Evolutionary conservation across 495 filamentous ascomycete genomes (phyloP).

Genomic region (Venustampulla echinocandica): DNA sequence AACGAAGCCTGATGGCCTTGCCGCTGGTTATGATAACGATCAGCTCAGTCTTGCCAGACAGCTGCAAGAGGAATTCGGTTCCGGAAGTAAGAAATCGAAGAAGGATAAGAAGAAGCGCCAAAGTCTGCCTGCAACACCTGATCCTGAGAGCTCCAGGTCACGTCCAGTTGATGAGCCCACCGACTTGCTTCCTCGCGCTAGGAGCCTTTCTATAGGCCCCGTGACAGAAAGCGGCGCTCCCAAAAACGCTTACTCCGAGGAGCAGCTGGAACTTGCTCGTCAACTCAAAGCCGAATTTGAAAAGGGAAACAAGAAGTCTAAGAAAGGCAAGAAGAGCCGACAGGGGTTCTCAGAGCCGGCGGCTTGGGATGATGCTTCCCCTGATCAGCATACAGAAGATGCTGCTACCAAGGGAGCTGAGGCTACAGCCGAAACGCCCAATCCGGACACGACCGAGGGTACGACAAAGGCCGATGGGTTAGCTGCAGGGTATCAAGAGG

Average conservation of each 20-base stretch:
- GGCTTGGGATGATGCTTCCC: slow-evolving; percentile 16
- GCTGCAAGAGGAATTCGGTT: slow-evolving; percentile 23
- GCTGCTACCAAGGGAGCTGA: neutral
- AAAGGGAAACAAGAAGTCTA: slow-evolving; percentile 23
- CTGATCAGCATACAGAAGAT: slow-evolving; percentile 2
- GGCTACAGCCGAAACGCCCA: neutral
- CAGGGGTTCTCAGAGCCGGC: slow-evolving; percentile 16
- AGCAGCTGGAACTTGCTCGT: slow-evolving; percentile 22
- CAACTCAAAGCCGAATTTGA: slow-evolving; percentile 26
- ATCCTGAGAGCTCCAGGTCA: slow-evolving; percentile 26
- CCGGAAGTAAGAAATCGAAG: slow-evolving; percentile 27
- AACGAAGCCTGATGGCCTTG: slow-evolving; percentile 3
- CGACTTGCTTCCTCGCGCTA: slow-evolving; percentile 12
- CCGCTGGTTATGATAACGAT: slow-evolving; percentile 4
- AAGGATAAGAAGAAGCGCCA: slow-evolving; percentile 31
- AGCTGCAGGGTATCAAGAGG: slow-evolving; percentile 11
- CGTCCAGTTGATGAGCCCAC: slow-evolving; percentile 18
- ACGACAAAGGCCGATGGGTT: slow-evolving; percentile 16
- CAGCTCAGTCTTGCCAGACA: neutral
- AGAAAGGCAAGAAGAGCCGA: slow-evolving; percentile 40
- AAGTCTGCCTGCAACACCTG: slow-evolving; percentile 19
- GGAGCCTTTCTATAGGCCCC: slow-evolving; percentile 21
- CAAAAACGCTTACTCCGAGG: slow-evolving; percentile 16
- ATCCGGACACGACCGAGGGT: neutral
- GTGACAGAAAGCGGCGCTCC: slow-evolving; percentile 4